These are phyloP conservation scores for Colletotrichum sp. DNA, from an alignment of 2,329 filamentous ascomycete genomes.

Conservation along the genomic window DNA sequence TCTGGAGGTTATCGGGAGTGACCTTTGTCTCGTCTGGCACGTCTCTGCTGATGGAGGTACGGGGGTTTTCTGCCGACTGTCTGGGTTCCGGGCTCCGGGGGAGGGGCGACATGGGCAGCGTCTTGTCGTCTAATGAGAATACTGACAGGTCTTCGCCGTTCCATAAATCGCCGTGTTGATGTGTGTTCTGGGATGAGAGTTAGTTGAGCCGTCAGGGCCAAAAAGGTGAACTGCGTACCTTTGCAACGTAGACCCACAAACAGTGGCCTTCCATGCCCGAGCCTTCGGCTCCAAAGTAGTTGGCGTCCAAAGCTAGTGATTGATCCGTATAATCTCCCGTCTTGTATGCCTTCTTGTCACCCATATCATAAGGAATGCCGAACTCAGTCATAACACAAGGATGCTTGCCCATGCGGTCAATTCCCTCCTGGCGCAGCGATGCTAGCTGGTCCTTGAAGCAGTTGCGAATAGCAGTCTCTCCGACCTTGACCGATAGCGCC, in stretches of 20 bases:
- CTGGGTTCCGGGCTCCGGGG: constrained; percentile 44
- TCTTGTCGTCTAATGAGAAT: constrained; percentile 80
- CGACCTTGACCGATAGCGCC: constrained; percentile 89
- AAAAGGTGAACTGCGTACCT: constrained; percentile 48
- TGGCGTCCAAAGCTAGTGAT: constrained; percentile 91
- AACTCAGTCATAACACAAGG: constrained; percentile 94
- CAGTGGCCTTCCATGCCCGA: constrained; percentile 84
- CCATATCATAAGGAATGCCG: constrained; percentile 98
- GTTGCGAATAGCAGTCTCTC: constrained; percentile 92
- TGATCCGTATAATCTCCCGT: constrained; percentile 96
- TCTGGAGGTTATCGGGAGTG: constrained; percentile 77
- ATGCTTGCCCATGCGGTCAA: constrained; percentile 86
- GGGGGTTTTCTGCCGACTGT: constrained; percentile 20
- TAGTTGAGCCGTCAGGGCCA: not conserved
- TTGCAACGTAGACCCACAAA: constrained; percentile 83
- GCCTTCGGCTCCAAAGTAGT: constrained; percentile 90
- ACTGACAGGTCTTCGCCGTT: constrained; percentile 98
- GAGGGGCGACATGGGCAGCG: constrained; percentile 56
- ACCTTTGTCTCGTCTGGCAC: constrained; percentile 62
- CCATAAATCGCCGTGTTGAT: constrained; percentile 91
- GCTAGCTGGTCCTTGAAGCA: constrained; percentile 88
- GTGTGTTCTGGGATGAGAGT: constrained; percentile 68
- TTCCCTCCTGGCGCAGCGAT: constrained; percentile 82
- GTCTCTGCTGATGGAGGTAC: constrained; percentile 33
- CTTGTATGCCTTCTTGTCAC: constrained; percentile 92